phyloP scores from a whole-genome alignment of 1,139 yeast species.

The Scheffersomyces lignicola region DNA sequence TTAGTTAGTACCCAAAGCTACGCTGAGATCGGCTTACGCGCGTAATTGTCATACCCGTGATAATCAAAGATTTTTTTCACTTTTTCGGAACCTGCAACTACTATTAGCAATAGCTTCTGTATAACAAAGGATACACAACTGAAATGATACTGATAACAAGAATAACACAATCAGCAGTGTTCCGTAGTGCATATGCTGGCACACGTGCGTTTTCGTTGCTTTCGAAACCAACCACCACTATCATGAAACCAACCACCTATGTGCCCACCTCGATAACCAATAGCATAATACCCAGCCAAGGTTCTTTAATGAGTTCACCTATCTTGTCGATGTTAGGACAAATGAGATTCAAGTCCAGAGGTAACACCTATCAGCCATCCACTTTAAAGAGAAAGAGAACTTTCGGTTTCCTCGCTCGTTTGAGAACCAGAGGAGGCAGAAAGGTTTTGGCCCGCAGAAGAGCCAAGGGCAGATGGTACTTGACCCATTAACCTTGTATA shows the following conservation, averaged over 20 bases:
- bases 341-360: conserved; percentile 82
- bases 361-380: conserved; percentile 93
- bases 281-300: background rate
- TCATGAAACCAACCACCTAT: too few relatives aligned
- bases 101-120: too few relatives aligned
- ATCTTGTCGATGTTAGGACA: conserved; percentile 32
- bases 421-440: conserved; percentile 75
- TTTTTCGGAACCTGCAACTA: too few relatives aligned
- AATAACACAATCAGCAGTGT: background rate
- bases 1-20: too few relatives aligned
- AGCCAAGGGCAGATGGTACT: conserved; percentile 92
- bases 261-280: background rate
- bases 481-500: conserved; percentile 60
- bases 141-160: background rate
- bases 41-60: too few relatives aligned
- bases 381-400: conserved; percentile 88
- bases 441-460: conserved; percentile 76
- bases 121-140: too few relatives aligned
- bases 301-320: background rate
- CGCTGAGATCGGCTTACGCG: too few relatives aligned
- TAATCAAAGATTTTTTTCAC: too few relatives aligned
- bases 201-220: conserved; percentile 8
- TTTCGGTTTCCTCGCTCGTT: conserved; percentile 88
- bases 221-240: conserved; percentile 8
- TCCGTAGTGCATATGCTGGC: background rate